Evolutionary conservation across 768 basidiomycete species (phyloP).

Genomic region (Tricholoma hemisulphureum): DNA sequence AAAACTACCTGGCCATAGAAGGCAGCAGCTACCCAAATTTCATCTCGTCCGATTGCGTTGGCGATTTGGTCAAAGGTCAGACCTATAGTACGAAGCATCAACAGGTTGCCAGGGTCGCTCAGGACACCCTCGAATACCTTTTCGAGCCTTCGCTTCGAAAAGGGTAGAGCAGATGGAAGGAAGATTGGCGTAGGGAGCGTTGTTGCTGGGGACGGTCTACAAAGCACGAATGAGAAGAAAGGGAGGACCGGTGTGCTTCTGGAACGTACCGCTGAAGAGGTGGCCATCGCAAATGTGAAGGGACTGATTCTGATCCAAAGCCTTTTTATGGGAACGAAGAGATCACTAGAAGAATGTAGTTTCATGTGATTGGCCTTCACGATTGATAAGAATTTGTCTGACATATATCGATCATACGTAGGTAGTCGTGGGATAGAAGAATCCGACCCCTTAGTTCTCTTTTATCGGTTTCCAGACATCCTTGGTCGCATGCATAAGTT

Average conservation of each 20-base stretch:
- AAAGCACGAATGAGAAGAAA: not conserved
- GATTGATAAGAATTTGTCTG: not conserved
- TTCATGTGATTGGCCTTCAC: too few species aligned
- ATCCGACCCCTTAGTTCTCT: slow-evolving; percentile 16
- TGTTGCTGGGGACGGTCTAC: slow-evolving; percentile 44
- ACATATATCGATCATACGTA: not conserved
- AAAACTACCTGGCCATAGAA: slow-evolving; percentile 82
- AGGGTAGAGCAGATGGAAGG: slow-evolving; percentile 49
- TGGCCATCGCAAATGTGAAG: slow-evolving; percentile 31
- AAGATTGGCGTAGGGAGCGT: slow-evolving; percentile 46
- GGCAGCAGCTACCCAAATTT: slow-evolving; percentile 79
- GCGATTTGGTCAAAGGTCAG: slow-evolving; percentile 71
- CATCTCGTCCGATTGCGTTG: slow-evolving; percentile 64
- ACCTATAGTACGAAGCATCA: slow-evolving; percentile 34
- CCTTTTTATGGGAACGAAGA: not conserved
- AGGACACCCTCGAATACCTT: slow-evolving; percentile 39
- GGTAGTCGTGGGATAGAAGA: not conserved
- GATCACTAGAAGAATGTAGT: too few species aligned
- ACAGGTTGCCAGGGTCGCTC: not conserved
- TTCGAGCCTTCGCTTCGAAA: slow-evolving; percentile 66
- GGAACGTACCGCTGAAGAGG: slow-evolving; percentile 20
- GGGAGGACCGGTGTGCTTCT: not conserved
- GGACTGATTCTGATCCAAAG: not conserved
- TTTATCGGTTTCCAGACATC: slow-evolving; percentile 74
- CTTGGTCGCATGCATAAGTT: slow-evolving; percentile 89